Percentiles rank a stretch among this genome's conserved stretches.
These are phyloP conservation scores for Brassica hybrid DNA, from an alignment of 441 rosid genomes.

Conservation along the genomic window DNA sequence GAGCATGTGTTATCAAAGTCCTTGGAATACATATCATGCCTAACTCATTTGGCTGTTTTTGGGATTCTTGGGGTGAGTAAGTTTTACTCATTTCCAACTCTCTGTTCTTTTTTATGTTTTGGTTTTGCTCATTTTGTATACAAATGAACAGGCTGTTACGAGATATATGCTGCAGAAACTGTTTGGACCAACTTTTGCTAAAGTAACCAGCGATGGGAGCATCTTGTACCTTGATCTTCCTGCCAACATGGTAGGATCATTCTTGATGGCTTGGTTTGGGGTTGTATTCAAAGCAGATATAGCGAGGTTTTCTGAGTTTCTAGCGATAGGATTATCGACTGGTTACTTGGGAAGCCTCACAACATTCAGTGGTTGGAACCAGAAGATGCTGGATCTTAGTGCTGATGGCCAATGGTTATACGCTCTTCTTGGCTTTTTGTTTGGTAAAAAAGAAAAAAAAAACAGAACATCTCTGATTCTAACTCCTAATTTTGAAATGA, in stretches of 20 bases:
- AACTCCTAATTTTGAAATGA: too few species aligned
- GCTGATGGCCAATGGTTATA: conserved; percentile 73
- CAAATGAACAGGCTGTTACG: conserved; percentile 68
- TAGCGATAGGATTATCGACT: conserved; percentile 79
- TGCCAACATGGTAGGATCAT: conserved; percentile 96
- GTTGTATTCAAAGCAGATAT: conserved; percentile 82
- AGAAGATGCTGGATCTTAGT: conserved; percentile 88
- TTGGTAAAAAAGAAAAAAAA: neutral
- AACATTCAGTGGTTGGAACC: conserved; percentile 95
- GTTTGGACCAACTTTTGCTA: conserved; percentile 72
- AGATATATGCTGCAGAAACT: conserved; percentile 75
- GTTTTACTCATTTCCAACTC: neutral
- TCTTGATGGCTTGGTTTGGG: conserved; percentile 97
- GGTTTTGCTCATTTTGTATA: neutral
- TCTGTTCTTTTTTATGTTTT: conserved; percentile 5
- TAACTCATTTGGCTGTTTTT: conserved; percentile 75
- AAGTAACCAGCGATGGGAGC: conserved; percentile 62
- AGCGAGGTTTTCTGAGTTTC: conserved; percentile 62
- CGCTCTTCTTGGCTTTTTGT: conserved; percentile 65
- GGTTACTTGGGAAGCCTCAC: conserved; percentile 93
- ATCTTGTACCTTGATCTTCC: conserved; percentile 85
- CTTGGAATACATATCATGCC: conserved; percentile 65
- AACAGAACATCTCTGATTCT: neutral
- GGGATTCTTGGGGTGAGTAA: conserved; percentile 86
- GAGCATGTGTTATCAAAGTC: conserved; percentile 50